phyloP scores from a whole-genome alignment of 257 asterid genomes.

The Fraxinus pennsylvanica region DNA sequence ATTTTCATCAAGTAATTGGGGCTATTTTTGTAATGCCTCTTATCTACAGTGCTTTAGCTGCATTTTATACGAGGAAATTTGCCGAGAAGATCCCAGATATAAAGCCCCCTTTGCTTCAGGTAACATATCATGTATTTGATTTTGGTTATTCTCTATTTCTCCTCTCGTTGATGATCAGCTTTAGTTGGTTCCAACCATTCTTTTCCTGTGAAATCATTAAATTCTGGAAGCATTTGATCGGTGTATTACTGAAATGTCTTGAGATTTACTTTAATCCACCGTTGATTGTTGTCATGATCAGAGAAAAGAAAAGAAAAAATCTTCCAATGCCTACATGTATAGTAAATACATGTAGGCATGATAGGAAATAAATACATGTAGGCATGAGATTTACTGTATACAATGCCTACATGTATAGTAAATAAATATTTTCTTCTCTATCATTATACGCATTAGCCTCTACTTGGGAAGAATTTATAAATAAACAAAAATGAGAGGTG shows the following conservation, averaged over 20 bases:
- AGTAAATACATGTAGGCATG: not conserved
- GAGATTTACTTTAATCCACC: not conserved
- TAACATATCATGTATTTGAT: constrained; percentile 36
- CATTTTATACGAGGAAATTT: constrained; percentile 83
- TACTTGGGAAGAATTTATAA: too few relatives aligned
- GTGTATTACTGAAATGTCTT: constrained; percentile 4
- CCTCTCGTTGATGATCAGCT: constrained; percentile 15
- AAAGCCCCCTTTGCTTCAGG: constrained; percentile 93
- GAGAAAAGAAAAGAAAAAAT: not conserved
- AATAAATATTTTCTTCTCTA: constrained; percentile 1
- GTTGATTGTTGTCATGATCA: not conserved
- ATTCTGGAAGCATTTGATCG: not conserved
- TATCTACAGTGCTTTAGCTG: constrained; percentile 85
- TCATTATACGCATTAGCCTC: not conserved
- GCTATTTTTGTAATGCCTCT: constrained; percentile 27
- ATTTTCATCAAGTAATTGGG: constrained; percentile 21
- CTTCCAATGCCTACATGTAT: not conserved
- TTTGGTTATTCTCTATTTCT: constrained; percentile 23
- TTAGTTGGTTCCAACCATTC: not conserved
- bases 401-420: constrained; percentile 2
- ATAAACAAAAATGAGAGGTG: too few relatives aligned
- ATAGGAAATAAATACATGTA: too few relatives aligned
- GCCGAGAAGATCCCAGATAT: constrained; percentile 69
- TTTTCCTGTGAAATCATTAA: not conserved
- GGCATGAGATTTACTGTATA: not conserved